Base-by-base conservation (phyloP, 192 early-diverging fungal genomes). In the Jimgerdemannia lactiflua region DNA sequence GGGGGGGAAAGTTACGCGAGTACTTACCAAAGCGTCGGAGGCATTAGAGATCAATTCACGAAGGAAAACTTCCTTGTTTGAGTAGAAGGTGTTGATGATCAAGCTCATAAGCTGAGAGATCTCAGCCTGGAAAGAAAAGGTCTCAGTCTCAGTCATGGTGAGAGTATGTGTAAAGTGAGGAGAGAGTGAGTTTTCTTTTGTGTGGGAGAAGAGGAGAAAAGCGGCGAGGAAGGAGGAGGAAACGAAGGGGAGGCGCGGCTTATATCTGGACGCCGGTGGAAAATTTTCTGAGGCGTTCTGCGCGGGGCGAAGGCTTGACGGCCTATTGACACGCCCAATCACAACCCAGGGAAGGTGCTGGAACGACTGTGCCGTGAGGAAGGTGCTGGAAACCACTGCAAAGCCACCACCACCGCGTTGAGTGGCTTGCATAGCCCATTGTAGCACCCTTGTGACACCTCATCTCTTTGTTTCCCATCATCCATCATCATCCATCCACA, bases 21-120 rank as follows among this genome's bases (percentile, higher is more conserved):
- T 29, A 59, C 49, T 10, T 59, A 59, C 49, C 72, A 83, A 77
- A 73, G 81, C 81, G 79, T 83, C 81, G 64, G 88, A 89, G 67
- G 76, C 88, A 87, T 96, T 96, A 76, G 95, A 96, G 80, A 99
- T 96, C 78, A 99, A 81, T 83, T 99, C 98, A 91, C 98, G 92
- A 77, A 99, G 90, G 90, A 99, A 99, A 77, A 99, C 94, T 77
- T 83, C 81, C 81, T 95, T 95, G 91, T 96, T 95, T 70, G 92
- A 93, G 89, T 99, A 99, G 86, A 99, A 97, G 79, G 98, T 98
- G 93, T 99, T 99, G 92, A 99, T 98, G 92, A 99, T 98, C 82
- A 99, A 93, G 79, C 93, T 94, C 98, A 99, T 99, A 88, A 99
- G 87, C 95, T 96, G 94, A 92, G 93, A 94, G 82, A 99, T 97